Conservation (phyloP, 805 yeast species). For the Barnettozyma sp. region DNA sequence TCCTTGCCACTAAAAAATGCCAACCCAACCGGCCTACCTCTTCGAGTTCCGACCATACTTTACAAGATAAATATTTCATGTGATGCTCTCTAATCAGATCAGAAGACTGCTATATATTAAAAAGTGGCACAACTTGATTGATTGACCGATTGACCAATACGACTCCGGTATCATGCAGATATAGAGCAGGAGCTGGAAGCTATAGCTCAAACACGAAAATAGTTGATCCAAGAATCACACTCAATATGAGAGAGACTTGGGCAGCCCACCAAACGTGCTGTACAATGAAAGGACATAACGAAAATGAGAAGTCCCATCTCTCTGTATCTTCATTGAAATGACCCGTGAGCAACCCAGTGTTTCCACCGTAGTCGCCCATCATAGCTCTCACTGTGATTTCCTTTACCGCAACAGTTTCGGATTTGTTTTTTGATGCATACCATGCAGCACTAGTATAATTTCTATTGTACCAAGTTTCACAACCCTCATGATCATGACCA, state of each 20-base stretch:
- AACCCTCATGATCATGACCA: constrained; percentile 97
- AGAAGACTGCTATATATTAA: too few relatives aligned
- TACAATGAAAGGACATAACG: constrained; percentile 71
- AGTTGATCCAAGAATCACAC: constrained; percentile 33
- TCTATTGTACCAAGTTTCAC: constrained; percentile 60
- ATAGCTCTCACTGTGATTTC: constrained; percentile 86
- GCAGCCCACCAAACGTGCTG: constrained; percentile 98
- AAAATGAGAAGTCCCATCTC: constrained; percentile 61
- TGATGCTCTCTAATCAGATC: too few relatives aligned
- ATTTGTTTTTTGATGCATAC: constrained; percentile 46
- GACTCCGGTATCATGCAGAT: constrained; percentile 1
- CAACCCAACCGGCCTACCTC: too few relatives aligned
- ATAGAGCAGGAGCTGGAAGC: not conserved
- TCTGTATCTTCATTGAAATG: constrained; percentile 38
- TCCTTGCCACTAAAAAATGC: too few relatives aligned
- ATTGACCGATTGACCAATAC: not conserved
- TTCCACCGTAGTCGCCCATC: constrained; percentile 96
- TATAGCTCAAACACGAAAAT: constrained; percentile 16
- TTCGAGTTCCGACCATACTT: not conserved
- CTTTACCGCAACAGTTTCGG: constrained; percentile 36
- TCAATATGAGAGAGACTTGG: constrained; percentile 42
- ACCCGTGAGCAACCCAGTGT: constrained; percentile 80
- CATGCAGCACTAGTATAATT: constrained; percentile 39
- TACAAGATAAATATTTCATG: too few relatives aligned
- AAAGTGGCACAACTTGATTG: too few relatives aligned